Evolutionary conservation across 805 yeast genomes (phyloP), one percentile per base, ranked within the genome.

Genomic region (Metschnikowia gruessii): DNA sequence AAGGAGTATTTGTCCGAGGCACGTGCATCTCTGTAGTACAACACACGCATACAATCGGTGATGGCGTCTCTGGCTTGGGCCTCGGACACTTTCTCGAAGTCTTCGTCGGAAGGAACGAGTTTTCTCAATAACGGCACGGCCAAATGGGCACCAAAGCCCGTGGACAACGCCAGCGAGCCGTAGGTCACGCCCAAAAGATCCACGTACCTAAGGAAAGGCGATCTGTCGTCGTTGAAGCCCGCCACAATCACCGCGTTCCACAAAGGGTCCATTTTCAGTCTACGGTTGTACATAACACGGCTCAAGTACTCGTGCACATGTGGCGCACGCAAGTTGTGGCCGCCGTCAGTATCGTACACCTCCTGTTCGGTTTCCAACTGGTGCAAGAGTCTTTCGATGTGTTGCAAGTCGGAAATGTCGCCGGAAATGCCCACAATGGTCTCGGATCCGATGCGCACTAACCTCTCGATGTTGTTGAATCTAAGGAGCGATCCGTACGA

Each of bases 211-310:
- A 94, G 75, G 58, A 86, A 87, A 37, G 94, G 89, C 17, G 67
- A 60, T 34, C 64, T 59, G 47, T 82, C 82, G 53, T 79, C 81
- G 62, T 86, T 85, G 56, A 85, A 75, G 9, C 99, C 99, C 12
- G 90, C 97, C 43, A 94, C 97, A 46, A 94, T 75, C 32, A 87
- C 70, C 1, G 98, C 85, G 68, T 94, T 94, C 98, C 98, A 94
- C 54, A 90, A 75, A 19, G 99, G 99, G 64, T 94, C 82, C 92
- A 94, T 84, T 68, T 94, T 90, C 43, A 86, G 78, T 68, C 99
- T 81, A 68, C 98, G 83, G 54, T 79, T 74, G 70, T 94, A 94
- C 76, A 92, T 75, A 37, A 92, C 84, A 49, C 85, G 81, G 40
- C 92, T 82, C 55, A 94, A 73, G 65, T 90, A 94, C 63, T 87